These are phyloP conservation scores for Colletotrichum cuscutae DNA, from an alignment of 2,329 filamentous ascomycete species.

Conservation along the genomic window DNA sequence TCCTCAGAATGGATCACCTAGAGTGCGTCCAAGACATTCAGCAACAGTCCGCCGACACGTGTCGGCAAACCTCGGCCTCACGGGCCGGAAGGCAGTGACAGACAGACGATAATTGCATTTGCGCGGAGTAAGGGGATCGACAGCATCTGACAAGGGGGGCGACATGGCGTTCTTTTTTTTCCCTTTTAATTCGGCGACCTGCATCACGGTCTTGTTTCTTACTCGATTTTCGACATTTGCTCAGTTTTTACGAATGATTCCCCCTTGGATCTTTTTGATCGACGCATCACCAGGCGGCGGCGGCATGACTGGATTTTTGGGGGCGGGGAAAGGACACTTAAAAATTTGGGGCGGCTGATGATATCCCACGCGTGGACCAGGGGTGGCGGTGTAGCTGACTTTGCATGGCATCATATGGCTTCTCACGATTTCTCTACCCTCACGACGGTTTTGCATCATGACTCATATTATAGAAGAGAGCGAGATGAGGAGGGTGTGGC, in stretches of 20 bases:
- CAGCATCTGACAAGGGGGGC: constrained; percentile 16
- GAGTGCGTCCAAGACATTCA: constrained; percentile 16
- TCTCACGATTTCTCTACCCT: background rate
- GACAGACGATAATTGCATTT: constrained; percentile 21
- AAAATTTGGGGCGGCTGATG: constrained; percentile 20
- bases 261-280: background rate
- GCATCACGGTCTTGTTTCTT: background rate
- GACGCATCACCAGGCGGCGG: background rate
- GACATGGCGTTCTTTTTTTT: constrained; percentile 18
- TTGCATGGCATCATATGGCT: constrained; percentile 23
- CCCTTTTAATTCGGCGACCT: background rate
- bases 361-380: constrained; percentile 23
- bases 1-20: constrained; percentile 6
- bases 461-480: constrained; percentile 19
- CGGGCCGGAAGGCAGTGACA: constrained; percentile 19
- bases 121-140: constrained; percentile 20
- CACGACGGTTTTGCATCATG: constrained; percentile 8
- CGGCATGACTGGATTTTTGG: background rate
- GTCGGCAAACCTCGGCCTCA: constrained; percentile 27
- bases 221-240: background rate
- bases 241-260: background rate
- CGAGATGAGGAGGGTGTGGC: background rate
- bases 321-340: background rate
- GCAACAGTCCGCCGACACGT: constrained; percentile 18
- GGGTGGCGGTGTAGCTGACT: constrained; percentile 18